Base-by-base conservation (phyloP, 306 rosid genomes). In the Vigna unguiculata region DNA sequence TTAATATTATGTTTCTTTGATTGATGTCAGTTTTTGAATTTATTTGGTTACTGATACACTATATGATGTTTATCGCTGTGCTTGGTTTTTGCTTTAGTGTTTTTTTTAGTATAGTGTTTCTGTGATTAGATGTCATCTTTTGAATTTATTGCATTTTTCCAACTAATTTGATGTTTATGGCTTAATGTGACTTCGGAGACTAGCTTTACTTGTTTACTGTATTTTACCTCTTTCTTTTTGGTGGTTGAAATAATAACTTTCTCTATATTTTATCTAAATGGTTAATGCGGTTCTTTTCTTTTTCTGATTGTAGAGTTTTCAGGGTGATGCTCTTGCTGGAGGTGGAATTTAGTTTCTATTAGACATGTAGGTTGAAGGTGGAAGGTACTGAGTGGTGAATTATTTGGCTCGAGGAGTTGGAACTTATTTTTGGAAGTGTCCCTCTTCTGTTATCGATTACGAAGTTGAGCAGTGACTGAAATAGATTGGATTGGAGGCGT, bases 401-500 rank as follows among this genome's bases (percentile, higher is more conserved):
- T 55, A 2, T 21, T 64, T 30, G 32, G 20, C 78, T 68, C 71
- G 65, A 36, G 79, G 71, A 52, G 32, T 46, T 24, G 46, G 70
- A 9, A 38, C 74, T 38, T 63, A 12, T 60, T 47, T 52, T 72
- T 41, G 28, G 45, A 54, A 51, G 64, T 48, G 25, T 40, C 45
- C 41, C 36, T 43, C 67, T 72, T 52, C 13, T 45, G 80, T 7
- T 13, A 71, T 72, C 51, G 71, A 36, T 36, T 54, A 67, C 36
- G 47, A 57, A 63, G 51, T 32, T 58, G 74, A 46, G 69, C n/a
- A 43, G 65, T 75, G 72, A 59, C 79, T 62, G 32, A 66, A 66
- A 48, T 81, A 64, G 81, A 58, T 83, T 71, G 54, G 41, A 21
- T 83, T 82, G 83, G 81, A 67, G 73, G 89, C 80, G 49, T 72